Conservation (phyloP, 805 yeast species). For the Kuraishia piskuri region DNA sequence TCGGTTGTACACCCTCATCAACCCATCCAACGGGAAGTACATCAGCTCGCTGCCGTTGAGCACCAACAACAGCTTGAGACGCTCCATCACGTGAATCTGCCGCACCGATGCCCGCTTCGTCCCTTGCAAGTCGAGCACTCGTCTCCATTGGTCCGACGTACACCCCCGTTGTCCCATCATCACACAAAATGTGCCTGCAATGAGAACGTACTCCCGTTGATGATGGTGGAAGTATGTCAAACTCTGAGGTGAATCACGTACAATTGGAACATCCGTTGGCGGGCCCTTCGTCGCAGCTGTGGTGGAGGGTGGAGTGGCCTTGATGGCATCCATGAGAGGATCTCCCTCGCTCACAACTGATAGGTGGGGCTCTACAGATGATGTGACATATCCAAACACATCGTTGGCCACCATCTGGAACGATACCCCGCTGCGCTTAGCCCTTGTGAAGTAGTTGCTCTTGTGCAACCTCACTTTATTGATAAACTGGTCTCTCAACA, state of each 20-base stretch:
- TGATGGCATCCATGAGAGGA: background rate
- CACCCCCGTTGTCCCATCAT: constrained; percentile 36
- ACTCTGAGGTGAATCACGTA: constrained; percentile 31
- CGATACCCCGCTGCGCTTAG: background rate
- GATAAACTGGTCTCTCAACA: background rate
- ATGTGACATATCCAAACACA: background rate
- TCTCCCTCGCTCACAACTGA: background rate
- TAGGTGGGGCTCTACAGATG: background rate
- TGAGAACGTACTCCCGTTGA: constrained; percentile 35
- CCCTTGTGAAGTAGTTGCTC: background rate
- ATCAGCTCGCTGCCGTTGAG: constrained; percentile 51
- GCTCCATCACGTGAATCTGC: constrained; percentile 52
- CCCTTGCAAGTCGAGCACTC: constrained; percentile 22
- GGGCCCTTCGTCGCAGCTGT: too few species aligned
- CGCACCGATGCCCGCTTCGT: constrained; percentile 42
- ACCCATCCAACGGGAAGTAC: constrained; percentile 54
- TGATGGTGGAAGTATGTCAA: constrained; percentile 36
- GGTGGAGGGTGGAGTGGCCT: too few species aligned
- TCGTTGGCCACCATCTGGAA: background rate
- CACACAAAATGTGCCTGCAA: constrained; percentile 61
- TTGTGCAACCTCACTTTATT: background rate
- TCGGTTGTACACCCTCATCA: constrained; percentile 50
- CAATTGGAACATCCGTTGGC: too few species aligned
- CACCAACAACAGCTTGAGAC: constrained; percentile 46
- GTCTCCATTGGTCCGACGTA: constrained; percentile 43